A percentile compares a stretch with the other conserved stretches of the same genome.
phyloP scores from a whole-genome alignment of 1,284 basidiomycete genomes.

The Fomes fomentarius region DNA sequence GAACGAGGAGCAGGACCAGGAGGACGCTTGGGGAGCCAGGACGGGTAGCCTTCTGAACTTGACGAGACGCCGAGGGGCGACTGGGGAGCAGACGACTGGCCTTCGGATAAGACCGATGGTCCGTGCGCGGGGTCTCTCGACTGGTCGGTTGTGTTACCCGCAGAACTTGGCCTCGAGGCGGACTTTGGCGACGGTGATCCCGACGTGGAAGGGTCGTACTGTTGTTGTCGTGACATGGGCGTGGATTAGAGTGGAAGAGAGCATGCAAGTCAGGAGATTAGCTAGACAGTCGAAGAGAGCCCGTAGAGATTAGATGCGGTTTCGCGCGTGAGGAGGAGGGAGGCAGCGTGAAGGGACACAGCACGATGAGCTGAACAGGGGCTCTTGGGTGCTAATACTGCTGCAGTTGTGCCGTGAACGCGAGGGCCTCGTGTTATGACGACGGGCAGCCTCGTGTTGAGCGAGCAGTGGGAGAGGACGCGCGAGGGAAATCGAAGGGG shows the following conservation, averaged over 20 bases:
- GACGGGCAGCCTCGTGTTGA: slow-evolving; percentile 38
- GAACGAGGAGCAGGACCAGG: slow-evolving; percentile 73
- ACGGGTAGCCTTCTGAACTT: slow-evolving; percentile 71
- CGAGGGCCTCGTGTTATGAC: slow-evolving; percentile 39
- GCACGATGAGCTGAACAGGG: slow-evolving; percentile 33
- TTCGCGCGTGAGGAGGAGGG: slow-evolving; percentile 25
- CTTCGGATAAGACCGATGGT: slow-evolving; percentile 27
- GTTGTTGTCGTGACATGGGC: slow-evolving; percentile 38
- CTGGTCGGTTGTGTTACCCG: slow-evolving; percentile 26
- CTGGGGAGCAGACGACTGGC: slow-evolving; percentile 30
- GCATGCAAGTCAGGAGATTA: slow-evolving; percentile 33
- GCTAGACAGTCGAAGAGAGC: slow-evolving; percentile 22
- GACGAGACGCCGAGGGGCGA: slow-evolving; percentile 34
- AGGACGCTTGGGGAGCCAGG: slow-evolving; percentile 80
- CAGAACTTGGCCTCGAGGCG: slow-evolving; percentile 30
- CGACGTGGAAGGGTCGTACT: slow-evolving; percentile 31
- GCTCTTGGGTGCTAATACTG: slow-evolving; percentile 32
- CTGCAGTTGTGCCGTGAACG: slow-evolving; percentile 36
- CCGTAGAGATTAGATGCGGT: slow-evolving; percentile 33
- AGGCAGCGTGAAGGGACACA: slow-evolving; percentile 25
- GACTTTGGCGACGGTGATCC: slow-evolving; percentile 33
- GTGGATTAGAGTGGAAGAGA: slow-evolving; percentile 29
- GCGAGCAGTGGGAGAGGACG: slow-evolving; percentile 28
- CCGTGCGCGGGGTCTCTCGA: slow-evolving; percentile 24
- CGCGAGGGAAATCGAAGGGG: slow-evolving; percentile 19